phyloP scores from a whole-genome alignment of 768 basidiomycete species.

The Russula earlei region DNA sequence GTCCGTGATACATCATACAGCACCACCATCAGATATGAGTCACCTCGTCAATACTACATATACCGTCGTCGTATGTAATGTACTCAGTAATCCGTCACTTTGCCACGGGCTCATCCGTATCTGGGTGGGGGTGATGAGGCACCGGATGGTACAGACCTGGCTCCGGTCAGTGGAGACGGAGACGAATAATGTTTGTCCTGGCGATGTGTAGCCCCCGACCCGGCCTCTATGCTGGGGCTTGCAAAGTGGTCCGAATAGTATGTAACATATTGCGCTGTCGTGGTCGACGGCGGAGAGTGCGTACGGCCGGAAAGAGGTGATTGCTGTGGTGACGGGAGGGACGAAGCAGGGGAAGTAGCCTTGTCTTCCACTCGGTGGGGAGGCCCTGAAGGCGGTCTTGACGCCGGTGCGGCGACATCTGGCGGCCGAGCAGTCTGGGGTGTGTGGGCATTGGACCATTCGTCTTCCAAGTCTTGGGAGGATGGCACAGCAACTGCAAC shows the following conservation, averaged over 20 bases:
- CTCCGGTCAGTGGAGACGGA: neutral
- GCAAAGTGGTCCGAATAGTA: neutral
- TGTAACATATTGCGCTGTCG: neutral
- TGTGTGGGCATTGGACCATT: slow-evolving; percentile 5
- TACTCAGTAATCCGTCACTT: neutral
- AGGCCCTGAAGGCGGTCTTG: neutral
- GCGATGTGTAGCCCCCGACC: neutral
- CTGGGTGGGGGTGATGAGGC: slow-evolving; percentile 3
- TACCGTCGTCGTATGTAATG: neutral
- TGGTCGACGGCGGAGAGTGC: neutral
- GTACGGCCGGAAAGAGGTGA: neutral
- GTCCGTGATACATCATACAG: neutral
- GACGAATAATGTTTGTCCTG: neutral
- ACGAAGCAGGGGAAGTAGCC: neutral
- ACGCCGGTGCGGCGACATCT: neutral
- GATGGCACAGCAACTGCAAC: neutral
- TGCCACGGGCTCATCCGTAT: neutral
- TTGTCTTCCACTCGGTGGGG: neutral
- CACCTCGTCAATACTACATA: neutral
- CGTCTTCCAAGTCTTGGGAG: neutral
- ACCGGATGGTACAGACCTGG: neutral
- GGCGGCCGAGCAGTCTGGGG: neutral
- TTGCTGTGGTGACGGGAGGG: neutral
- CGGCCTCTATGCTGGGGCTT: neutral
- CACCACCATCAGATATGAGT: neutral